phyloP scores from a whole-genome alignment of 2,329 filamentous ascomycete species.

The Diplodia scrobiculata region DNA sequence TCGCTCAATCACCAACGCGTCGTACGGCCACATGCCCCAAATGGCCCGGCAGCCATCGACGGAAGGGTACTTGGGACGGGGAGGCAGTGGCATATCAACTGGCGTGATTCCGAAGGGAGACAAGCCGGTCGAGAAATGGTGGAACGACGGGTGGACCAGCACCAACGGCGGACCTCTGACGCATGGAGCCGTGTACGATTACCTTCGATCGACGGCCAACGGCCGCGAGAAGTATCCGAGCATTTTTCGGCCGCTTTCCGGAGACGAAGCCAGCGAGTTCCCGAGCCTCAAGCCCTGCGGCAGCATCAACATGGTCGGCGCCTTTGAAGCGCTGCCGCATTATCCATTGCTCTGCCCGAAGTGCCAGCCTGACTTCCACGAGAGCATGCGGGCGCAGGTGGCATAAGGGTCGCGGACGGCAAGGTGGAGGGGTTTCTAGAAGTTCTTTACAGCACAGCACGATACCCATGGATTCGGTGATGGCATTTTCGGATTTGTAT shows the following conservation, averaged over 20 bases:
- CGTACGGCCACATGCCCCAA: not conserved
- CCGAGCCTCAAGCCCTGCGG: slow-evolving; percentile 6
- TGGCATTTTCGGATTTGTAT: not conserved
- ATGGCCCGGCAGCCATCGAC: not conserved
- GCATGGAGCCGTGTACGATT: slow-evolving; percentile 6
- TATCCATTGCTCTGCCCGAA: slow-evolving; percentile 7
- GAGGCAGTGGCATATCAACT: not conserved
- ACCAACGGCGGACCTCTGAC: slow-evolving; percentile 15
- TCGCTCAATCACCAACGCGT: not conserved
- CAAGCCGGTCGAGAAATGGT: not conserved
- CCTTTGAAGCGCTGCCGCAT: slow-evolving; percentile 20
- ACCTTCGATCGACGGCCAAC: not conserved
- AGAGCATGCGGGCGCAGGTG: not conserved
- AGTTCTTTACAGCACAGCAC: not conserved
- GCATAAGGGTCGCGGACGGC: not conserved
- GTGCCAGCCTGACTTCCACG: slow-evolving; percentile 11
- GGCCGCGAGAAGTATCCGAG: not conserved
- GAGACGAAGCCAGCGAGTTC: not conserved
- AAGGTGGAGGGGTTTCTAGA: no score
- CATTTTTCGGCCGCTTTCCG: not conserved
- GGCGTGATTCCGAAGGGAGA: not conserved
- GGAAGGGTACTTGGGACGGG: not conserved
- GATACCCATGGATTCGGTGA: not conserved
- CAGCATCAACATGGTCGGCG: not conserved
- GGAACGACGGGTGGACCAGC: not conserved